Evolutionary conservation across 768 basidiomycete genomes (phyloP), one percentile per base, ranked within the genome.

Genomic region (Lactifluus subvellereus): DNA sequence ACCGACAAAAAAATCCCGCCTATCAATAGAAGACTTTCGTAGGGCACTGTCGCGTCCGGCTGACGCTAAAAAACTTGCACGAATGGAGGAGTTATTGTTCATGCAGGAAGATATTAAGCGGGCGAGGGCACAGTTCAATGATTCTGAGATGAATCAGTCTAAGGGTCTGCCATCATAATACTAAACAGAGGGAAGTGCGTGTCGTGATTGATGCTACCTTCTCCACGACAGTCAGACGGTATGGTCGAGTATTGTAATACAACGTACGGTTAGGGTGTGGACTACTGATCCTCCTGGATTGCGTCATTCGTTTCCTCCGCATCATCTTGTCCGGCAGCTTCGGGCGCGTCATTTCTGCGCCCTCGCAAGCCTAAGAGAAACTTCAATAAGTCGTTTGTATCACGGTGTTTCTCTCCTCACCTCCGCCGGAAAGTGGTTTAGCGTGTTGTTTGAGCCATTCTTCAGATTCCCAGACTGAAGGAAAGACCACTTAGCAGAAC

Each of bases 61-160:
- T n/a, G 94, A 95, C 70, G 87, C 89, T 37, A 94, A 94, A 75
- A 95, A 95, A 72, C 81, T 95, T 27, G 92, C 93, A 18, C 81
- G 94, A 60, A 87, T 95, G 85, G 93, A 96, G 72, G 94, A 96
- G 71, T 75, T 96, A 40, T 71, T 95, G 38, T 93, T 92, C 77
- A 92, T 94, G 88, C 91, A 94, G 72, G 91, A 93, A 71, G 93
- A 94, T 69, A 94, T 95, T 74, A 91, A 93, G 72, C 85, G 91
- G 9, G 93, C 91, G 4, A 82, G 88, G 50, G 85, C 85, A 11
- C 87, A 91, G 70, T 93, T 93, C 66, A 84, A 85, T 57, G 81
- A 80, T 66, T 77, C 77, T 50, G 81, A 81, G 63, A 77, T 79
- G 69, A 76, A 72, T 33, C 75, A 78, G 60, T 72, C 82, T 54